Conservation (phyloP, 768 basidiomycete species). For the Lanmaoa pseudosensibilis region DNA sequence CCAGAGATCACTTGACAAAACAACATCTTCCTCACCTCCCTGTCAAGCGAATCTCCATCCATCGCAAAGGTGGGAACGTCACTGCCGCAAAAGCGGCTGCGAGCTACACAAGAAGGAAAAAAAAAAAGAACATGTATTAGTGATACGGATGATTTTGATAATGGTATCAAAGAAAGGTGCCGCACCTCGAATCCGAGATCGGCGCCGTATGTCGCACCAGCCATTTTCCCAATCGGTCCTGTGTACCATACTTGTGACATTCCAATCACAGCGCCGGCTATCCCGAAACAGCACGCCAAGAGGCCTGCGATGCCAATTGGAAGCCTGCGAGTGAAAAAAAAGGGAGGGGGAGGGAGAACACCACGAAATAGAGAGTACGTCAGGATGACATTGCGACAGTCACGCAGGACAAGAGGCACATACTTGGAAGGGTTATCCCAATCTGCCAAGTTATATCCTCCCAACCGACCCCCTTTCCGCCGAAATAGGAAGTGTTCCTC, state of each 20-base stretch:
- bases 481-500: slow-evolving; percentile 52
- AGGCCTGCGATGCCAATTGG: slow-evolving; percentile 51
- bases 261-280: slow-evolving; percentile 48
- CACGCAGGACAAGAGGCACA: slow-evolving; percentile 8
- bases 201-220: slow-evolving; percentile 44
- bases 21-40: slow-evolving; percentile 30
- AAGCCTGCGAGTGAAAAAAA: slow-evolving; percentile 30
- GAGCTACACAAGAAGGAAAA: slow-evolving; percentile 26
- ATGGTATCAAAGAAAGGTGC: too few species aligned
- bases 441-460: slow-evolving; percentile 52
- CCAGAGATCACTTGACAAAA: neutral
- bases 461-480: slow-evolving; percentile 37
- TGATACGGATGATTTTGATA: neutral
- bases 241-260: slow-evolving; percentile 57
- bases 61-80: slow-evolving; percentile 47
- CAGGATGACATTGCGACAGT: neutral
- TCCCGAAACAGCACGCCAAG: slow-evolving; percentile 46
- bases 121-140: neutral
- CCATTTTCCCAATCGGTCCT: slow-evolving; percentile 46
- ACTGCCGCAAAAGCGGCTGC: slow-evolving; percentile 48
- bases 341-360: neutral
- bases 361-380: neutral
- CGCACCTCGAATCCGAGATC: slow-evolving; percentile 57
- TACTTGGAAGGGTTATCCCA: slow-evolving; percentile 44
- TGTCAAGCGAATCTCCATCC: slow-evolving; percentile 46